These are phyloP conservation scores for Annulohypoxylon nitens DNA, from an alignment of 495 filamentous ascomycete genomes.

Conservation along the genomic window DNA sequence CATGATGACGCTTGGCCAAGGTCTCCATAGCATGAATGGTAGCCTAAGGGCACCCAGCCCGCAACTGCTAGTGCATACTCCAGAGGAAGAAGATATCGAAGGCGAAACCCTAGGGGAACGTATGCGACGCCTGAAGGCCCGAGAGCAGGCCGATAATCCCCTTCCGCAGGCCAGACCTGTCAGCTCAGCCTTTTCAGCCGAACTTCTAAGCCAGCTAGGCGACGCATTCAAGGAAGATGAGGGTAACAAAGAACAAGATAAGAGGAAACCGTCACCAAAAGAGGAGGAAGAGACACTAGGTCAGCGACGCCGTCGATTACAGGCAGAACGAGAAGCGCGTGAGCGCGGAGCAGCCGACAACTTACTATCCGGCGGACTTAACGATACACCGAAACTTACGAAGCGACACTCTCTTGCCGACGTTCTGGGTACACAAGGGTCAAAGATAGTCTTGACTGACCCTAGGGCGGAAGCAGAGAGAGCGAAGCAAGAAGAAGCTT, in stretches of 20 bases:
- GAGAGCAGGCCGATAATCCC: slow-evolving; percentile 58
- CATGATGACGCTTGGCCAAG: slow-evolving; percentile 54
- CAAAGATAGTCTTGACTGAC: slow-evolving; percentile 32
- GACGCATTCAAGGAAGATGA: slow-evolving; percentile 58
- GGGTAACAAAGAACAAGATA: slow-evolving; percentile 47
- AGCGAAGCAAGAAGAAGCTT: slow-evolving; percentile 51
- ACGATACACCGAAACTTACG: slow-evolving; percentile 33
- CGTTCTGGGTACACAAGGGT: slow-evolving; percentile 41
- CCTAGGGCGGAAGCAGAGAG: slow-evolving; percentile 47
- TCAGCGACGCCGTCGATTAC: slow-evolving; percentile 84
- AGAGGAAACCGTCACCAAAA: slow-evolving; percentile 52
- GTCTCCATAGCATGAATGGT: slow-evolving; percentile 33
- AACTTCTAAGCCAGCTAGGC: slow-evolving; percentile 80
- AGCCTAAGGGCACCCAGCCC: slow-evolving; percentile 47
- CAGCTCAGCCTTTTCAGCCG: slow-evolving; percentile 81
- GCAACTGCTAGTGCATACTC: slow-evolving; percentile 50
- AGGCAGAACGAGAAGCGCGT: slow-evolving; percentile 74
- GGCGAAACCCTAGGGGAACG: slow-evolving; percentile 85
- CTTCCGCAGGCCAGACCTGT: slow-evolving; percentile 69
- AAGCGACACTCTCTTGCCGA: slow-evolving; percentile 51
- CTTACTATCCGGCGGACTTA: slow-evolving; percentile 24
- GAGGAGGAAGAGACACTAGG: slow-evolving; percentile 89
- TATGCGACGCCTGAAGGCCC: slow-evolving; percentile 73
- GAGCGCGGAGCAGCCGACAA: slow-evolving; percentile 57
- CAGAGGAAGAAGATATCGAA: slow-evolving; percentile 68